Percentiles rank a stretch among this genome's conserved stretches.
phyloP scores from a whole-genome alignment of 2,329 filamentous ascomycete genomes.

The Fusarium humuli region DNA sequence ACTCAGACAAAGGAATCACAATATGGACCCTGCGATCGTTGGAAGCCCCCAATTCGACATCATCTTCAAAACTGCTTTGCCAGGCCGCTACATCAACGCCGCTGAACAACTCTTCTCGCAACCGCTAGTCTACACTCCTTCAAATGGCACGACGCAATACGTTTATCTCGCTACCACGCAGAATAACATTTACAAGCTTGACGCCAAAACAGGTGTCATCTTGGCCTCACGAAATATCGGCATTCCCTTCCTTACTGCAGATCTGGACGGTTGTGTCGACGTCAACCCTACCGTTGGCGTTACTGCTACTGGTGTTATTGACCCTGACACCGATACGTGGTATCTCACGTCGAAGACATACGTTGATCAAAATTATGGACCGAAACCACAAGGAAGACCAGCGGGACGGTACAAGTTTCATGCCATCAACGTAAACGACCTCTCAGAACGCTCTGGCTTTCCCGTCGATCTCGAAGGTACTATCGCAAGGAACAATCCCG shows the following conservation, averaged over 20 bases:
- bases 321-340: constrained; percentile 57
- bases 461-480: constrained; percentile 62
- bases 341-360: constrained; percentile 61
- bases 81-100: constrained; percentile 62
- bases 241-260: constrained; percentile 62
- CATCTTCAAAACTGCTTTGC: constrained; percentile 63
- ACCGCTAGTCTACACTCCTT: constrained; percentile 63
- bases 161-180: constrained; percentile 68
- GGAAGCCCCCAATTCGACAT: constrained; percentile 66
- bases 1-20: constrained; percentile 61
- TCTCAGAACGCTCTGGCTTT: constrained; percentile 55
- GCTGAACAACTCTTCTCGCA: constrained; percentile 66
- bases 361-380: constrained; percentile 46
- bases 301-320: constrained; percentile 60
- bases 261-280: constrained; percentile 61
- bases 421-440: constrained; percentile 54
- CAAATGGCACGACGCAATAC: constrained; percentile 59
- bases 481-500: constrained; percentile 58
- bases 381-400: constrained; percentile 49
- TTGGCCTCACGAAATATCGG: constrained; percentile 60
- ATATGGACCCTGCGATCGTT: constrained; percentile 71
- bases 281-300: constrained; percentile 61
- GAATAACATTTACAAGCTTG: constrained; percentile 68
- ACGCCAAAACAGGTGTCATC: constrained; percentile 65
- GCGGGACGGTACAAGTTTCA: constrained; percentile 54